Evolutionary conservation across 202 grass and related monocot genomes (phyloP), one percentile per base, ranked within the genome.

Genomic region (Bolboschoenoplectus hybrid): DNA sequence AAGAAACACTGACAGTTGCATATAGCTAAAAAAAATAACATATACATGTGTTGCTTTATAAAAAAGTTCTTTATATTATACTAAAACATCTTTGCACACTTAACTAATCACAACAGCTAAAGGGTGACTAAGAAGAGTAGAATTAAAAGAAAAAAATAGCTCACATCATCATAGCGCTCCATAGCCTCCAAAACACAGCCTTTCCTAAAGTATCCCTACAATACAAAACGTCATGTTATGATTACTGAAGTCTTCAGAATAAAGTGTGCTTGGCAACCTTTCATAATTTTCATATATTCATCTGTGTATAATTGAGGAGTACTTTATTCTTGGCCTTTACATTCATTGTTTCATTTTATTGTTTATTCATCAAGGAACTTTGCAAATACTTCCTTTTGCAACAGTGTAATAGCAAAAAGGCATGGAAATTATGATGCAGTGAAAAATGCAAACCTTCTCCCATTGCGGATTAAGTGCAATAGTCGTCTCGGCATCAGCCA

Each of bases 121-220:
- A 71, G 43, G 56, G 80, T 38, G 45, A 82, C 45, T 34, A 47
- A 26, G 35, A 70, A 85, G 63, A 65, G 9, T 67, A 47, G 16
- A 88, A 57, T 50, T 9, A 84, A 47, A 49, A 57, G 49, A 41
- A 57, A 84, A 83, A 13, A 72, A n/a, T 47, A 50, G 66, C 91
- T 94, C 82, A 98, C 96, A 81, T 98, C 93, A 41, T 98, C 93
- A 81, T 95, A 94, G 12, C 85, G 93, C 80, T 98, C 91, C 96
- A 98, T 96, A 19, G 91, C 90, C 83, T 98, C 96, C 84, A 98
- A 86, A 55, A 94, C 87, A 72, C 93, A 98, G 46, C 96, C 96
- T 92, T 92, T 98, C 80, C 96, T 91, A 75, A 98, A 98, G 89
- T 98, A 87, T 74, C 93, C 96, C 96, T 95, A 85, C 56, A 97